Evolutionary conservation across 2,329 filamentous ascomycete genomes (phyloP).

Genomic region (Blastomyces parvus): DNA sequence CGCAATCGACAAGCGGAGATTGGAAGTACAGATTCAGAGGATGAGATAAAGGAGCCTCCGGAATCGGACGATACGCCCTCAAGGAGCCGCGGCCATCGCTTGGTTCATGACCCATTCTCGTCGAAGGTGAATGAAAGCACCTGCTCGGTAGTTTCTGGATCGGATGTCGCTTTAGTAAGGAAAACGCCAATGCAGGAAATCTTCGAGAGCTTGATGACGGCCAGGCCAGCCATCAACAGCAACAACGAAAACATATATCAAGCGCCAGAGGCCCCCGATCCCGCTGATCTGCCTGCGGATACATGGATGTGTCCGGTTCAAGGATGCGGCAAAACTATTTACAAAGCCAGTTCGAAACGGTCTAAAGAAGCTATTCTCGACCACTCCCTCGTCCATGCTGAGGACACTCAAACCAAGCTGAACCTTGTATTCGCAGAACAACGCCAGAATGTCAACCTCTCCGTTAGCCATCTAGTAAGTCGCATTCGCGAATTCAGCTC

Average conservation of each 20-base stretch:
- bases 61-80: constrained; percentile 28
- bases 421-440: constrained; percentile 31
- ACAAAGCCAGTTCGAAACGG: constrained; percentile 26
- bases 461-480: constrained; percentile 27
- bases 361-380: constrained; percentile 27
- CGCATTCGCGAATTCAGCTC: constrained; percentile 21
- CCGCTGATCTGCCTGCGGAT: constrained; percentile 20
- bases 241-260: neutral
- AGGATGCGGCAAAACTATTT: constrained; percentile 26
- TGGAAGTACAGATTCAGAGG: constrained; percentile 20
- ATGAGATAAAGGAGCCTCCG: constrained; percentile 25
- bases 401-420: constrained; percentile 29
- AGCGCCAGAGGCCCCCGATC: neutral
- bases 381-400: constrained; percentile 27
- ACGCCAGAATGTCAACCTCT: constrained; percentile 25
- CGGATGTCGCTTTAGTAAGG: constrained; percentile 18
- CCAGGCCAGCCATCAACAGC: constrained; percentile 18
- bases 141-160: constrained; percentile 24
- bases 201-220: constrained; percentile 10
- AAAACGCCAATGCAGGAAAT: constrained; percentile 25
- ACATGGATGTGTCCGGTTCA: constrained; percentile 28
- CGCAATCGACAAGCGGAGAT: constrained; percentile 27
- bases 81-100: constrained; percentile 26
- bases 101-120: constrained; percentile 27
- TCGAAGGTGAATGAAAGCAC: constrained; percentile 25